Conservation (phyloP, 108 stramenopile species). For the Nitzschia sp. region DNA sequence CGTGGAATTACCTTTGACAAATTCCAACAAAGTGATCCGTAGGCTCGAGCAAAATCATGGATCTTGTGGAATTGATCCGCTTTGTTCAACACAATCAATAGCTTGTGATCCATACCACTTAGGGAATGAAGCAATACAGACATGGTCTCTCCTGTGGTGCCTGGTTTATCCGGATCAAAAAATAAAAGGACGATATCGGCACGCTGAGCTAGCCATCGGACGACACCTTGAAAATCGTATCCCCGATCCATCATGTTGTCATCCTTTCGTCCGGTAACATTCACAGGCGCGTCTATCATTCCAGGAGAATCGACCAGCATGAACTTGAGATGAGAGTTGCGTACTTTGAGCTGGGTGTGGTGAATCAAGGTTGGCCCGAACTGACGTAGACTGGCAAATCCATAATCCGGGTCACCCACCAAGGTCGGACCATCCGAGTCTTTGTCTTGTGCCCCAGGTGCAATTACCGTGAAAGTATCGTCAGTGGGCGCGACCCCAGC, state of each 20-base stretch:
- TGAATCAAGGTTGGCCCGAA: slow-evolving; percentile 97
- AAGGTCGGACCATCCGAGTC: slow-evolving; percentile 57
- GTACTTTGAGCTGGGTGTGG: slow-evolving; percentile 93
- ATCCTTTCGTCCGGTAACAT: slow-evolving; percentile 3
- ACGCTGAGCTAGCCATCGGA: slow-evolving; percentile 94
- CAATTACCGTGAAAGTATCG: slow-evolving; percentile 98
- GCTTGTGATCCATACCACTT: slow-evolving; percentile 98
- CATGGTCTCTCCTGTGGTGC: slow-evolving; percentile 98
- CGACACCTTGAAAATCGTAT: slow-evolving; percentile 86
- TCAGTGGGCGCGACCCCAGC: slow-evolving; percentile 99
- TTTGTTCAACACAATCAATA: slow-evolving; percentile 98
- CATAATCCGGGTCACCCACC: slow-evolving; percentile 97
- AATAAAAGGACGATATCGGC: slow-evolving; percentile 98
- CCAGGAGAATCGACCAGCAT: slow-evolving; percentile 88
- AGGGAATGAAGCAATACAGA: slow-evolving; percentile 89
- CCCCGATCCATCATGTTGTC: slow-evolving; percentile 87
- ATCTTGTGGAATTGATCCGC: slow-evolving; percentile 91
- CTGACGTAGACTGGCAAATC: slow-evolving; percentile 87
- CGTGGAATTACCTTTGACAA: slow-evolving; percentile 92
- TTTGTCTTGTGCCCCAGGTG: slow-evolving; percentile 89
- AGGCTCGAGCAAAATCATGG: slow-evolving; percentile 99
- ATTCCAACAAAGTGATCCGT: slow-evolving; percentile 99
- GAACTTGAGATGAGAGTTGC: slow-evolving; percentile 39
- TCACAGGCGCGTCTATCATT: slow-evolving; percentile 94
- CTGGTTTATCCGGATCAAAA: slow-evolving; percentile 96